phyloP scores from a whole-genome alignment of 1,284 basidiomycete genomes.

The Leccinum holopus region DNA sequence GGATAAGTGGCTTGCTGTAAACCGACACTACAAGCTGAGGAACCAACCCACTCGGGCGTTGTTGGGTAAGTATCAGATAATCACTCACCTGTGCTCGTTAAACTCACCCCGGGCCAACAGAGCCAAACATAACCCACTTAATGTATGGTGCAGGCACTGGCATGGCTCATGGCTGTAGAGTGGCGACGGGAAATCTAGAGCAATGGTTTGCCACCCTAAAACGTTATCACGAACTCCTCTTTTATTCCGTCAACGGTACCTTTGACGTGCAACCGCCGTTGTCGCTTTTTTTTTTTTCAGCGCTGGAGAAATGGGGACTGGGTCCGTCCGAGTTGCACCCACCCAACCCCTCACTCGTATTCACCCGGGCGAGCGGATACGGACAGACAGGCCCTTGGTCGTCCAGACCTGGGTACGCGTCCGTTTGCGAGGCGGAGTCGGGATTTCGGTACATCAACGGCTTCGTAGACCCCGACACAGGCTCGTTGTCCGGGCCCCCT shows the following conservation, averaged over 20 bases:
- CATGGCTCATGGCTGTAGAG: too few relatives aligned
- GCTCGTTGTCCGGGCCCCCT: slow-evolving; percentile 56
- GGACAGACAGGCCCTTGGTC: slow-evolving; percentile 74
- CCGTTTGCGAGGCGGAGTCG: slow-evolving; percentile 72
- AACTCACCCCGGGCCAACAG: too few relatives aligned
- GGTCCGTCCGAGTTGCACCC: slow-evolving; percentile 56
- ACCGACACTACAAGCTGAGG: too few relatives aligned
- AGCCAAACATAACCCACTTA: too few relatives aligned
- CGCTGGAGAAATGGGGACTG: slow-evolving; percentile 66
- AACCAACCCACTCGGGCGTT: too few relatives aligned
- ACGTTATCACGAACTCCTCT: too few relatives aligned
- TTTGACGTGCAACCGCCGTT: not conserved
- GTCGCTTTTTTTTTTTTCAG: slow-evolving; percentile 33
- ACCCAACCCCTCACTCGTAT: slow-evolving; percentile 63
- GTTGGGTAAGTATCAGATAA: too few relatives aligned
- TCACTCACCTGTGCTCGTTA: too few relatives aligned
- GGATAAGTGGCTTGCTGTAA: slow-evolving; percentile 75
- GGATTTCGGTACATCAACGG: slow-evolving; percentile 74
- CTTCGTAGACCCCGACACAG: slow-evolving; percentile 52
- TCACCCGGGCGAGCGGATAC: slow-evolving; percentile 71
- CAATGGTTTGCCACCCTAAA: too few relatives aligned
- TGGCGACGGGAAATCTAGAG: too few relatives aligned
- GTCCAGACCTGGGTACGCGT: slow-evolving; percentile 64
- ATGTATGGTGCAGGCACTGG: too few relatives aligned
- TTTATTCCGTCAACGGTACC: too few relatives aligned